phyloP scores from a whole-genome alignment of 2,329 filamentous ascomycete species.

The Arachnomyces sp. region DNA sequence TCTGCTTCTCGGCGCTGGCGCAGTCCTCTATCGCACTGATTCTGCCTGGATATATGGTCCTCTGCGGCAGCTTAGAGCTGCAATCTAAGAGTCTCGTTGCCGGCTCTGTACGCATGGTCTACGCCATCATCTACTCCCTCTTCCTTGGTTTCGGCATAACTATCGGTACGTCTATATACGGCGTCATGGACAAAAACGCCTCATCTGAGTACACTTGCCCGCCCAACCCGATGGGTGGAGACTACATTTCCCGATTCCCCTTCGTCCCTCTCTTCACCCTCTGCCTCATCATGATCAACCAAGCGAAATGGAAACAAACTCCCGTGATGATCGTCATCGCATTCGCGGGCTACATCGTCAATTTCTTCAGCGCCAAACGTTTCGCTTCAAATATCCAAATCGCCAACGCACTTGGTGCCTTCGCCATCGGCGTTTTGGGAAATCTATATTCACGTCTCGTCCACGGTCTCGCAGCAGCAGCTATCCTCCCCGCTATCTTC shows the following conservation, averaged over 20 bases:
- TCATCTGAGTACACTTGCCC: slow-evolving; percentile 42
- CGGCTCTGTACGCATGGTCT: slow-evolving; percentile 66
- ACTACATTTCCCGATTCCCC: slow-evolving; percentile 51
- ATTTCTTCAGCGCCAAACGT: slow-evolving; percentile 60
- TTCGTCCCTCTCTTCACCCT: slow-evolving; percentile 69
- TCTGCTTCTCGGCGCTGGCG: slow-evolving; percentile 65
- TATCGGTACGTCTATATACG: slow-evolving; percentile 57
- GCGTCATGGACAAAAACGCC: slow-evolving; percentile 51
- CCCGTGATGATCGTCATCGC: slow-evolving; percentile 71
- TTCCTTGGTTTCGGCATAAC: slow-evolving; percentile 68
- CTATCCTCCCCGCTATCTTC: slow-evolving; percentile 82
- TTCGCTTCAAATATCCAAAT: slow-evolving; percentile 67
- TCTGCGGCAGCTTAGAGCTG: slow-evolving; percentile 56
- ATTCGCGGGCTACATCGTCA: slow-evolving; percentile 65
- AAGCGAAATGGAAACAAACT: slow-evolving; percentile 70
- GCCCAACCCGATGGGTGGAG: slow-evolving; percentile 42
- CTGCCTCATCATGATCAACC: slow-evolving; percentile 70
- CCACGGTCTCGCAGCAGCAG: slow-evolving; percentile 74
- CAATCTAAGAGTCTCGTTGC: slow-evolving; percentile 63
- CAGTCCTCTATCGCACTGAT: slow-evolving; percentile 72
- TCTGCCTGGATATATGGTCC: slow-evolving; percentile 60
- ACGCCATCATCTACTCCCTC: slow-evolving; percentile 65
- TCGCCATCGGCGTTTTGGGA: slow-evolving; percentile 68
- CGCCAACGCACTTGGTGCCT: slow-evolving; percentile 67
- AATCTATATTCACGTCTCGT: slow-evolving; percentile 67